Base-by-base conservation (phyloP, 495 filamentous ascomycete genomes). In the Xylaria venustula region DNA sequence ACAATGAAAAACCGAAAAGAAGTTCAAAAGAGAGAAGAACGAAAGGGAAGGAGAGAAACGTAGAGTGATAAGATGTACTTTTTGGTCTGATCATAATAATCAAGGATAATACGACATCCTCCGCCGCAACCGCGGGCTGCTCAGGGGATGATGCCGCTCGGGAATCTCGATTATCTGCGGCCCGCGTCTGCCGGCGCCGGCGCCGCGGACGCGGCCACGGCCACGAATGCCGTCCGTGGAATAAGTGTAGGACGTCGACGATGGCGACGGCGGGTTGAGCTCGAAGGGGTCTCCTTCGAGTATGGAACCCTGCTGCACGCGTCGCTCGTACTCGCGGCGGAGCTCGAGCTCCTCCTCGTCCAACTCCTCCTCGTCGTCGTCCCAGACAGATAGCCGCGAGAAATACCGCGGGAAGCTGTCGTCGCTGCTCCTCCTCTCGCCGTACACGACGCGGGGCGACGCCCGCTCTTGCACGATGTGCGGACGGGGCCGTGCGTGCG, bases 381-480 rank as follows among this genome's bases (percentile, higher is more conserved):
- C 66, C 6, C 58, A 45, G 40, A 69, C 45, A n/a, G 64, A 62
- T 6, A 69, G 30, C 19, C 41, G 42, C 20, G 47, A 7, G 17
- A 69, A 30, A 4, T 3, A n/a, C 3, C 42, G 42, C 30, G 54
- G 51, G 1, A 9, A 52, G 19, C 60, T 47, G 25, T 60, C 51
- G 0, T 60, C 34, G 28, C 60, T 45, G 6, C 22, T 19, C 14
- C 30, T 34, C n/a, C 49, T 25, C 49, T 30, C 22, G 54, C 36
- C 22, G 30, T 48, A 37, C 19, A 19, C 23, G 41, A 19, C 42
- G 51, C 22, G 20, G 22, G 12, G 40, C 4, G 56, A n/a, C 40
- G 45, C 32, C 14, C 14, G 34, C 36, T 7, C 19, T 3, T 47
- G 41, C 37, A 64, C 26, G n/a, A 62, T 52, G 30, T 30, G 58